Evolutionary conservation across 1,284 basidiomycete genomes (phyloP), one percentile per base, ranked within the genome.

Genomic region (Hemileia vastatrix): DNA sequence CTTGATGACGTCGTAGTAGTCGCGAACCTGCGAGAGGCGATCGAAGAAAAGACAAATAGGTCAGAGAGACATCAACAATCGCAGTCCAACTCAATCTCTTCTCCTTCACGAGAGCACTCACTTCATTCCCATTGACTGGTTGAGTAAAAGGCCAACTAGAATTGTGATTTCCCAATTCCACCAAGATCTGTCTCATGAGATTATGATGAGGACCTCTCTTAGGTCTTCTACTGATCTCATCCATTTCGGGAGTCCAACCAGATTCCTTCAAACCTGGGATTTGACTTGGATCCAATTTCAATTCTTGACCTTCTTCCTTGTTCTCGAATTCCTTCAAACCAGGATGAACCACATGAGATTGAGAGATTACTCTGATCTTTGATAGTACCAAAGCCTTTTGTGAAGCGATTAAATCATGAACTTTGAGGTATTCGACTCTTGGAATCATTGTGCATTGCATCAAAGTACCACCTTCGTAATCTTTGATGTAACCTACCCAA

Each of bases 1-100:
- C 71, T 85, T 87, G 76, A 97, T 87, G 56, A 92, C 85, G 18
- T 89, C 84, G n/a, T n/a, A n/a, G n/a, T n/a, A n/a, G n/a, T n/a
- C n/a, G n/a, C n/a, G n/a, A n/a, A n/a, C n/a, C n/a, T n/a, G n/a
- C n/a, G n/a, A n/a, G n/a, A n/a, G n/a, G n/a, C n/a, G n/a, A n/a
- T n/a, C n/a, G n/a, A n/a, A n/a, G n/a, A n/a, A n/a, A n/a, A n/a
- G n/a, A n/a, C n/a, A n/a, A n/a, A n/a, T n/a, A n/a, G n/a, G n/a
- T n/a, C n/a, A n/a, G n/a, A n/a, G n/a, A n/a, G n/a, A n/a, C n/a
- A n/a, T n/a, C n/a, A n/a, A n/a, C n/a, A n/a, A n/a, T n/a, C n/a
- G n/a, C n/a, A n/a, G n/a, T n/a, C n/a, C n/a, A n/a, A n/a, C n/a
- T n/a, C n/a, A n/a, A n/a, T n/a, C n/a, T n/a, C n/a, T n/a, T n/a